These are phyloP conservation scores for Talaromyces marneffei DNA, from an alignment of 2,329 filamentous ascomycete genomes.

Conservation along the genomic window DNA sequence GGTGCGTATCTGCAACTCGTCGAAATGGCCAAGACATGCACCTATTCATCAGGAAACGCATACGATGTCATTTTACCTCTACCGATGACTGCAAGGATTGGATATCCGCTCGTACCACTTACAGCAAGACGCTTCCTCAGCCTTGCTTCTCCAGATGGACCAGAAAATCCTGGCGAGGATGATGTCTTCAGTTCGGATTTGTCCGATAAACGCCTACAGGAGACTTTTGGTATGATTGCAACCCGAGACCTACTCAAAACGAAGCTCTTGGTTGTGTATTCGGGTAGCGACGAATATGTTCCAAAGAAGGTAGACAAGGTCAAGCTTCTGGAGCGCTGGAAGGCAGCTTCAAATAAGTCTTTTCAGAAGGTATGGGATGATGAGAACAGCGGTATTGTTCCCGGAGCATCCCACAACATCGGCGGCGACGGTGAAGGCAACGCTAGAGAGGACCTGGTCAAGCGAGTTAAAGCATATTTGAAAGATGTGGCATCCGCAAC, in stretches of 20 bases:
- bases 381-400: slow-evolving; percentile 44
- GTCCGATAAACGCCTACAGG: slow-evolving; percentile 49
- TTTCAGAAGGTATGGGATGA: slow-evolving; percentile 42
- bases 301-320: slow-evolving; percentile 43
- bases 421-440: slow-evolving; percentile 44
- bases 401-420: slow-evolving; percentile 46
- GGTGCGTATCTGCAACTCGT: slow-evolving; percentile 32
- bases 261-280: slow-evolving; percentile 41
- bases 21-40: slow-evolving; percentile 25
- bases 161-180: slow-evolving; percentile 61
- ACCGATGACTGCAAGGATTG: slow-evolving; percentile 28
- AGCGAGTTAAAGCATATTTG: slow-evolving; percentile 32
- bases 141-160: slow-evolving; percentile 48
- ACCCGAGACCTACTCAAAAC: slow-evolving; percentile 32
- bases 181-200: slow-evolving; percentile 85
- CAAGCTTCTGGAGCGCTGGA: slow-evolving; percentile 40
- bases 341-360: slow-evolving; percentile 33
- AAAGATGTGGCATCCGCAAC: slow-evolving; percentile 21
- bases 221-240: slow-evolving; percentile 57
- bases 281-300: slow-evolving; percentile 43
- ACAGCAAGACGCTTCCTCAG: slow-evolving; percentile 56
- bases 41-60: slow-evolving; percentile 16
- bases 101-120: slow-evolving; percentile 40
- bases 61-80: slow-evolving; percentile 31
- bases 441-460: slow-evolving; percentile 29